phyloP scores from a whole-genome alignment of 2,329 filamentous ascomycete genomes.

The Penicillium sp. region DNA sequence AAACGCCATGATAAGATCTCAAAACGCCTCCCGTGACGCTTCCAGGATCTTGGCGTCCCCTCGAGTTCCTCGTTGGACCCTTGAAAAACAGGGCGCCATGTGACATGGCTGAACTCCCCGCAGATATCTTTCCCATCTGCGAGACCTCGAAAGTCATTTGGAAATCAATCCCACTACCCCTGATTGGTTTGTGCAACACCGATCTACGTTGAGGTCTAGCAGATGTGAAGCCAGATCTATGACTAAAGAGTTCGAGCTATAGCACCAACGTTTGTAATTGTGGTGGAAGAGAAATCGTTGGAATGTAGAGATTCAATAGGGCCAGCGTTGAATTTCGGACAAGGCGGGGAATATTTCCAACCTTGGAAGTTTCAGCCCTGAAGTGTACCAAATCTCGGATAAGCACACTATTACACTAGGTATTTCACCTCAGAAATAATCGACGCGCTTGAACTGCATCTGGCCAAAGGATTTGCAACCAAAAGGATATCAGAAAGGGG shows the following conservation, averaged over 20 bases:
- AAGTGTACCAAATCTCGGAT: too few relatives aligned
- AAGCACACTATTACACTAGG: not conserved
- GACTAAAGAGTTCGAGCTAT: not conserved
- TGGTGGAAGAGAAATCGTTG: not conserved
- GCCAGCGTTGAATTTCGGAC: not conserved
- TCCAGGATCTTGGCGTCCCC: conserved; percentile 1
- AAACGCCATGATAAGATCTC: not conserved
- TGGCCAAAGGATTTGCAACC: too few relatives aligned
- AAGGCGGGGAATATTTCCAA: not conserved
- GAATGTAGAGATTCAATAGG: not conserved
- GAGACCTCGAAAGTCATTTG: not conserved
- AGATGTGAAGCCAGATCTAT: not conserved
- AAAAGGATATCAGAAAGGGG: not conserved
- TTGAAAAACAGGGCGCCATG: not conserved
- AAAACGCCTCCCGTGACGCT: not conserved
- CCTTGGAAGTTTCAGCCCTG: too few relatives aligned
- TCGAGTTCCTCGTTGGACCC: not conserved
- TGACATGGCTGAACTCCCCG: not conserved
- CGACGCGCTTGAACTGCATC: not conserved
- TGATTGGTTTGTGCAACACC: not conserved
- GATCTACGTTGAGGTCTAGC: too few relatives aligned
- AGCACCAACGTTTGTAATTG: not conserved
- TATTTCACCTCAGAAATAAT: too few relatives aligned
- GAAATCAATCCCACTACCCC: not conserved
- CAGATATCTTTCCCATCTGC: not conserved